Base-by-base conservation (phyloP, 192 early-diverging fungal genomes). In the Diversispora epigaea region DNA sequence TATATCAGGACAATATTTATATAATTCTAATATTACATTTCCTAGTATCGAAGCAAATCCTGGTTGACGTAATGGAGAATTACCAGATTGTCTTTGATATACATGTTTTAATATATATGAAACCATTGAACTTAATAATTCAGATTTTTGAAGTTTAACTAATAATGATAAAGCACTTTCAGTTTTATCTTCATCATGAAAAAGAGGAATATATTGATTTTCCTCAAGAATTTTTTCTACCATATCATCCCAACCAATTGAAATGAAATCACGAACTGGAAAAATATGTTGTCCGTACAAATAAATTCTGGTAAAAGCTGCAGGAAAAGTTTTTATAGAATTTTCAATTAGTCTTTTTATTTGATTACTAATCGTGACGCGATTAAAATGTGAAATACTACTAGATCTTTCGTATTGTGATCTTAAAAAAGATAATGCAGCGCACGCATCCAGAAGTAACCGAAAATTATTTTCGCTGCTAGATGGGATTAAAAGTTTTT, bases 141-240 rank as follows among this genome's bases (percentile, higher is more conserved):
- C 62, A 17, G 62, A 64, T 45, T 64, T 64, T 64, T 64, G 62
- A 64, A 64, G 62, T 17, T 64, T 40, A 19, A 64, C 17, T 17
- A 64, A 64, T n/a, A 64, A 64, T 43, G 41, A 39, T 21, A 64
- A 64, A 64, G 62, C 41, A 44, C 62, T 64, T 44, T 64, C 62
- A 17, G 62, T 44, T 44, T 41, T 14, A 3, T 64, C 62, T 12
- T 64, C 41, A 4, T 64, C n/a, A 45, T 64, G 62, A 44, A 64
- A 64, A 17, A 64, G 39, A n/a, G 62, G 62, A 64, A 64, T 64
- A 64, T n/a, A 64, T 45, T 41, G 39, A 17, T 44, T 6, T 6
- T 14, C 44, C 14, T 43, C 8, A 41, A 64, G 11, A 19, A 64
- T 9, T 10, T 14, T 43, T 43, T 44, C 44, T 43, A 64, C 62